Evolutionary conservation across 306 rosid species (phyloP), one percentile per base, ranked within the genome.

Genomic region (Carpinus viminea): DNA sequence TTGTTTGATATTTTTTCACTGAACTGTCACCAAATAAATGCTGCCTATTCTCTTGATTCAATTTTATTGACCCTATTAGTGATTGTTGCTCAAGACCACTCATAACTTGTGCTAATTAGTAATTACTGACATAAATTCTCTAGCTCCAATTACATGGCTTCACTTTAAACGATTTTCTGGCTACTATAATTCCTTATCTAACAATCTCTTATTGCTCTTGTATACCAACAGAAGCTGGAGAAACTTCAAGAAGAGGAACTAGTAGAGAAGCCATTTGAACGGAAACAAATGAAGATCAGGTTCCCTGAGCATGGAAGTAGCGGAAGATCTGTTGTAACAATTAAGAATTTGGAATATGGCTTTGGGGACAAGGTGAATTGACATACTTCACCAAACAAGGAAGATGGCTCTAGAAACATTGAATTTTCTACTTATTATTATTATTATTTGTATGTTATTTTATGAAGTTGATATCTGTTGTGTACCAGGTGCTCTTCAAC

Each of bases 221-320:
- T 75, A 51, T 81, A 82, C 82, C 65, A 83, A 88, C 93, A 92
- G 98, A 95, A 95, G 82, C 90, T 95, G 89, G 98, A 95, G 88
- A 95, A 56, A 76, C 98, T 95, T 83, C 89, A 88, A 76, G 98
- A 93, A 75, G 97, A 84, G 79, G 98, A 92, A 12, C 87, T 90
- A 60, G 85, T 95, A 72, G 96, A 92, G 86, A 91, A 90, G 89
- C 98, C 98, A 15, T 95, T 92, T 83, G 97, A 91, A 84, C 86
- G 98, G 77, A 92, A 95, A 80, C 98, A 89, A 85, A 92, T 95
- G 98, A 95, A 90, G 89, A 95, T 95, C 79, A 89, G 91, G 89
- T 95, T 95, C 85, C 98, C 98, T 31, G 97, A 92, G 82, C 96
- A 95, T 59, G 98, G 98, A 79, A 89, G 82, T 78, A 95, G 98